phyloP scores from a whole-genome alignment of 2,329 filamentous ascomycete genomes.

The Aspergillus sp. region DNA sequence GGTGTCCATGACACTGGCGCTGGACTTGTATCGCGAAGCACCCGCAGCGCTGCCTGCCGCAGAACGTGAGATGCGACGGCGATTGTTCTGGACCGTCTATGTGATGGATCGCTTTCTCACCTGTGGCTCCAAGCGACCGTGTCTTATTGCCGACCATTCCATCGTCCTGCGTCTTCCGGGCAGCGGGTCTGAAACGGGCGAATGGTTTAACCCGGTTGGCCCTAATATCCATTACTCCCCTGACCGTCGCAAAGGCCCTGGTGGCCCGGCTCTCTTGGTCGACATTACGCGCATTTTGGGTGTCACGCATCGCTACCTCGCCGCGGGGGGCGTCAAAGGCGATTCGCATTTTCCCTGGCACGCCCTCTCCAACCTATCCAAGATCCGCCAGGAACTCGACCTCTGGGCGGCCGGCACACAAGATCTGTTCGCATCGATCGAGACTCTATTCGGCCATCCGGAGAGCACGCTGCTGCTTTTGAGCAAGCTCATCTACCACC shows the following conservation, averaged over 20 bases:
- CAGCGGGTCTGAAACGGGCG: conserved; percentile 66
- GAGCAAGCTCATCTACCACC: conserved; percentile 83
- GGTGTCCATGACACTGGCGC: conserved; percentile 78
- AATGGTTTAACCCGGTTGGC: conserved; percentile 76
- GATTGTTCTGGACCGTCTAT: conserved; percentile 89
- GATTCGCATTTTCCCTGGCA: conserved; percentile 93
- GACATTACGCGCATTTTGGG: conserved; percentile 82
- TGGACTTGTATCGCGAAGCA: conserved; percentile 77
- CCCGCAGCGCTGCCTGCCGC: conserved; percentile 63
- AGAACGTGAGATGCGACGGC: conserved; percentile 73
- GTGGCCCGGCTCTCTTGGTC: conserved; percentile 77
- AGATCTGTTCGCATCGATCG: conserved; percentile 74
- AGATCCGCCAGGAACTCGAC: conserved; percentile 81
- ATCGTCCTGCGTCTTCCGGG: conserved; percentile 75
- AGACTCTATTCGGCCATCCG: conserved; percentile 72
- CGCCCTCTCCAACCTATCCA: conserved; percentile 78
- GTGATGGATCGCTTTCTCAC: conserved; percentile 81
- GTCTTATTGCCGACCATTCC: conserved; percentile 75
- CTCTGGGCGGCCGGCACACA: conserved; percentile 81
- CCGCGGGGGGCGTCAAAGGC: conserved; percentile 81
- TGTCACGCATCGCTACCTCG: conserved; percentile 79
- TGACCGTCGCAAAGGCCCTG: conserved; percentile 70
- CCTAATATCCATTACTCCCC: conserved; percentile 76
- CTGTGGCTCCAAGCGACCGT: conserved; percentile 78
- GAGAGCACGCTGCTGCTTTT: conserved; percentile 78